Percentiles rank a stretch among this genome's conserved stretches.
Conservation (phyloP, 1,139 yeast species). For the Komagataea norvegica region DNA sequence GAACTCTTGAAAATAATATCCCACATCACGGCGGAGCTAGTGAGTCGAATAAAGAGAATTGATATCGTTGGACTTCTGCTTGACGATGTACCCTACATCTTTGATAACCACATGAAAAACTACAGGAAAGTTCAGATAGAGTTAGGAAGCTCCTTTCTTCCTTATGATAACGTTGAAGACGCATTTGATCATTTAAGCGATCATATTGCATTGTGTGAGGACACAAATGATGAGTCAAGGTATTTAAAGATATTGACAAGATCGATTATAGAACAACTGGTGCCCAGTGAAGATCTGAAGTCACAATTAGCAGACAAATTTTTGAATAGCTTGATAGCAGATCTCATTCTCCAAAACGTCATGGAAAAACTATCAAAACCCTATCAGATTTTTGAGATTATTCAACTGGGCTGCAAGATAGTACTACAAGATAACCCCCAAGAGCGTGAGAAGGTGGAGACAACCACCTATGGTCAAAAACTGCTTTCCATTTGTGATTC, state of each 20-base stretch:
- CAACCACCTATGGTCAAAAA: too few species aligned
- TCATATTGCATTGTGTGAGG: conserved; percentile 44
- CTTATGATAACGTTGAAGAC: conserved; percentile 28
- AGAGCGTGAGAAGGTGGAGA: too few species aligned
- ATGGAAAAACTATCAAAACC: conserved; percentile 36
- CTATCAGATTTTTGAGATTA: conserved; percentile 23
- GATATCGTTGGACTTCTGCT: conserved; percentile 33
- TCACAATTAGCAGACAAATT: conserved; percentile 37
- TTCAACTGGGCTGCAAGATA: conserved; percentile 16
- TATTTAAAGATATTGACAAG: conserved; percentile 34
- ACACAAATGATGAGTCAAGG: conserved; percentile 23
- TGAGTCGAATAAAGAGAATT: conserved; percentile 30
- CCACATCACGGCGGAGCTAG: conserved; percentile 35
- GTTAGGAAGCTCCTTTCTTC: conserved; percentile 25
- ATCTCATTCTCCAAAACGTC: conserved; percentile 36
- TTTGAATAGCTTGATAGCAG: conserved; percentile 37
- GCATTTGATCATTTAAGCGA: conserved; percentile 37
- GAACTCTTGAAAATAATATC: conserved; percentile 37
- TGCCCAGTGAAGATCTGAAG: conserved; percentile 37
- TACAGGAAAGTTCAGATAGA: conserved; percentile 25
- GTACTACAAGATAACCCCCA: conserved; percentile 4
- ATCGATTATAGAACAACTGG: conserved; percentile 30
- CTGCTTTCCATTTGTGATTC: too few species aligned
- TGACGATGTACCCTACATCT: conserved; percentile 39
- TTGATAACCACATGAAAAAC: conserved; percentile 33